Conservation (phyloP, 2,329 filamentous ascomycete genomes). For the Colletotrichum euphorbiae region DNA sequence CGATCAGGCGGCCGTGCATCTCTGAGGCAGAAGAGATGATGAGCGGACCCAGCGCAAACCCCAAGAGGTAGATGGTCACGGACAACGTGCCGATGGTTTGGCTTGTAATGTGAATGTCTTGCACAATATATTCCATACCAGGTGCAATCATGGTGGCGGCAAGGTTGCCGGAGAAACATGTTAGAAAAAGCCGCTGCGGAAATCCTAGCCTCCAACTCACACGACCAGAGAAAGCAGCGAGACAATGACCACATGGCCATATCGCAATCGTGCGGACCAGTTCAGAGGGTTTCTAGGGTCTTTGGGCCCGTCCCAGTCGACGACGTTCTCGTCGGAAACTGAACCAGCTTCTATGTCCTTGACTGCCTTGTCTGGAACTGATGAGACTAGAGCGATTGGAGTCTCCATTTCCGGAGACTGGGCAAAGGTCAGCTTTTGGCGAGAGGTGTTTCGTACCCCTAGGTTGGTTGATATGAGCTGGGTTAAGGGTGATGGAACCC, state of each 20-base stretch:
- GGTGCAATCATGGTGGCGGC: conserved; percentile 69
- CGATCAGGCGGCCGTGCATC: conserved; percentile 48
- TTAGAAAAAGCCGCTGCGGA: neutral
- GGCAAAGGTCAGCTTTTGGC: too few species aligned
- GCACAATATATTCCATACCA: conserved; percentile 61
- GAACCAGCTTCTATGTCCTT: conserved; percentile 10
- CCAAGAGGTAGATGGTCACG: conserved; percentile 72
- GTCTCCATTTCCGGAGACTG: conserved; percentile 1
- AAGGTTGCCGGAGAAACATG: neutral
- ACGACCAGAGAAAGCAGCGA: conserved; percentile 11
- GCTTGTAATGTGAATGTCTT: conserved; percentile 60
- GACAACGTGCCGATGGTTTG: conserved; percentile 61
- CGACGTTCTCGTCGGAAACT: conserved; percentile 45
- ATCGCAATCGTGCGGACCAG: conserved; percentile 57
- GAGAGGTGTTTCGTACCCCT: neutral
- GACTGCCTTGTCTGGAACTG: neutral
- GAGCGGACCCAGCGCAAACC: conserved; percentile 69
- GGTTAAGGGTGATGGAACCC: neutral
- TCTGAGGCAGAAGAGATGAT: conserved; percentile 60
- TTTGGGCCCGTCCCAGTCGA: conserved; percentile 69
- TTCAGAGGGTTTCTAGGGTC: conserved; percentile 71
- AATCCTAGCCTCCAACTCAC: neutral
- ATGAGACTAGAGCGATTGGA: neutral
- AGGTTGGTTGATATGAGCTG: neutral
- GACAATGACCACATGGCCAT: conserved; percentile 52